A percentile compares a stretch with the other conserved stretches of the same genome.
Evolutionary conservation across 495 filamentous ascomycete genomes (phyloP).

Genomic region (Viridothelium virens): DNA sequence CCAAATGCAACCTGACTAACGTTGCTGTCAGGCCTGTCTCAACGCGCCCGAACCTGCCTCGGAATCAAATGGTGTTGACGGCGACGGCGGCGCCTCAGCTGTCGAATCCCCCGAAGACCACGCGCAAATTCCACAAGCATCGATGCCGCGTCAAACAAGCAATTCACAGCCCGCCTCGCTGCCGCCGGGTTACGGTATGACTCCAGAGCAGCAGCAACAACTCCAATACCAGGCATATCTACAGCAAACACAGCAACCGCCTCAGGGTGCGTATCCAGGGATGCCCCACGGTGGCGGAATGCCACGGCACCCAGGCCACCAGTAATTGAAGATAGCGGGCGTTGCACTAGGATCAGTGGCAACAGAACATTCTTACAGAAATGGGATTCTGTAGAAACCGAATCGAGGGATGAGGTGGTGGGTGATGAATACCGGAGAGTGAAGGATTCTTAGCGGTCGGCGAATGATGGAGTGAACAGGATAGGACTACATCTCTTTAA

Average conservation of each 20-base stretch:
- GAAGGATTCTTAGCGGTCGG: background rate
- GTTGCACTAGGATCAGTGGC: background rate
- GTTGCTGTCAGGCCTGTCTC: constrained; percentile 65
- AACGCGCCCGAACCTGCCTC: constrained; percentile 94
- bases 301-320: constrained; percentile 2
- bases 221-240: constrained; percentile 40
- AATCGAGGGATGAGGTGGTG: no score
- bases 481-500: background rate
- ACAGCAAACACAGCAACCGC: constrained; percentile 35
- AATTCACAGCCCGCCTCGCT: constrained; percentile 5
- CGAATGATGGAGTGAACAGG: background rate
- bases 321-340: background rate
- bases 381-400: background rate
- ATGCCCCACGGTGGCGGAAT: constrained; percentile 24
- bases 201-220: constrained; percentile 34
- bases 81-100: constrained; percentile 47
- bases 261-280: constrained; percentile 33
- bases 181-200: constrained; percentile 27
- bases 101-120: constrained; percentile 41
- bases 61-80: constrained; percentile 85
- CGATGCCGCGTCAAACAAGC: constrained; percentile 23
- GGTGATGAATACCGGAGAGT: no score
- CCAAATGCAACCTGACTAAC: no score
- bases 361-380: background rate
- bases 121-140: constrained; percentile 26